These are phyloP conservation scores for Populus simonii DNA, from an alignment of 345 rosid species.

Conservation along the genomic window DNA sequence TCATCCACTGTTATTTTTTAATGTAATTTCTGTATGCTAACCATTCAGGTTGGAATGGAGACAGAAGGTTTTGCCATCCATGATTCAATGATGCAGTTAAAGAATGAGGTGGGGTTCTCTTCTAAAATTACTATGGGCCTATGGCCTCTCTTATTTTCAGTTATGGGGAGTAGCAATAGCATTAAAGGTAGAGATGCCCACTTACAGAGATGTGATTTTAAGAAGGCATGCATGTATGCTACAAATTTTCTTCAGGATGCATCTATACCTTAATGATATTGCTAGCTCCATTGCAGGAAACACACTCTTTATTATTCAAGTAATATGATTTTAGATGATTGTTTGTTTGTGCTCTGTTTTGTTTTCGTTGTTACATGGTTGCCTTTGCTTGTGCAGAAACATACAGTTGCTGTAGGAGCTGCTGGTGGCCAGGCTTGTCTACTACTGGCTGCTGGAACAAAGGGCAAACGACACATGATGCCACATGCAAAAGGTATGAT, in stretches of 20 bases:
- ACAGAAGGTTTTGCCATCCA: slow-evolving; percentile 88
- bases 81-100: slow-evolving; percentile 72
- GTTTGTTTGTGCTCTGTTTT: neutral
- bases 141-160: neutral
- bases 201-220: neutral
- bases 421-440: slow-evolving; percentile 84
- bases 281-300: neutral
- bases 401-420: slow-evolving; percentile 71
- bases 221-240: neutral
- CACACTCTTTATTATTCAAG: no score
- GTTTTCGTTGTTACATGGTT: neutral
- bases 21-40: neutral
- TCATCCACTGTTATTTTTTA: neutral
- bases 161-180: neutral
- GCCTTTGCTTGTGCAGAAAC: slow-evolving; percentile 47
- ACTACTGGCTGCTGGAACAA: slow-evolving; percentile 76
- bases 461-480: slow-evolving; percentile 85
- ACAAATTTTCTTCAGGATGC: neutral
- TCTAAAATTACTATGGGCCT: neutral
- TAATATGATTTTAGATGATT: no score
- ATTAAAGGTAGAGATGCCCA: neutral
- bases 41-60: slow-evolving; percentile 77
- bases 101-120: slow-evolving; percentile 48
- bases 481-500: slow-evolving; percentile 78
- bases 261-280: neutral